These are phyloP conservation scores for Citrullus mucosospermus DNA, from an alignment of 306 rosid genomes.

Conservation along the genomic window DNA sequence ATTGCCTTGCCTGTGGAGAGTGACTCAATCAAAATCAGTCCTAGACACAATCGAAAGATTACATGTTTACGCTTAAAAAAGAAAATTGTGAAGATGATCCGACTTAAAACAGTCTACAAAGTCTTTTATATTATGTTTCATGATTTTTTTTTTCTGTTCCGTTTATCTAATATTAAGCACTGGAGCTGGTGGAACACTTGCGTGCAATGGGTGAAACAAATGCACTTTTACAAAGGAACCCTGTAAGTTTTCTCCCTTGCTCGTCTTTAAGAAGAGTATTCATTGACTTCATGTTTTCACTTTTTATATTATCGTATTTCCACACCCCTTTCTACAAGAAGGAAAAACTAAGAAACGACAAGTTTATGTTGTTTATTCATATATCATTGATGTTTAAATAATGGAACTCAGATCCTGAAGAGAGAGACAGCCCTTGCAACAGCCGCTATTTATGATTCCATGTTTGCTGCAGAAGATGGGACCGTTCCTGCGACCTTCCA, in stretches of 20 bases:
- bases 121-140: not conserved
- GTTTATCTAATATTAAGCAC: conserved; percentile 29
- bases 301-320: no score
- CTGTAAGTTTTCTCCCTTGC: conserved; percentile 26
- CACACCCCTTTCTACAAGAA: no score
- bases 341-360: not conserved
- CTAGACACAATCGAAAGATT: not conserved
- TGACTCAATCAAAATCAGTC: not conserved
- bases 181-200: conserved; percentile 83
- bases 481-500: conserved; percentile 92
- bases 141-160: not conserved
- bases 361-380: not conserved
- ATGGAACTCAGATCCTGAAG: conserved; percentile 48
- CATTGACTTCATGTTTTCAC: not conserved
- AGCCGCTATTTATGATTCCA: conserved; percentile 86
- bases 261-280: not conserved
- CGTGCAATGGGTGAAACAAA: conserved; percentile 94
- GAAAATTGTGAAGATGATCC: not conserved
- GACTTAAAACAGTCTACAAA: not conserved
- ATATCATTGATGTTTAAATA: not conserved
- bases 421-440: conserved; percentile 88
- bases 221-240: conserved; percentile 66
- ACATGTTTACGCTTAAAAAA: not conserved
- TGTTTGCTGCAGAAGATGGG: conserved; percentile 91
- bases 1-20: not conserved